Evolutionary conservation across 2,329 filamentous ascomycete genomes (phyloP), one percentile per base, ranked within the genome.

Genomic region (Gnomoniopsis smithogilvyi): DNA sequence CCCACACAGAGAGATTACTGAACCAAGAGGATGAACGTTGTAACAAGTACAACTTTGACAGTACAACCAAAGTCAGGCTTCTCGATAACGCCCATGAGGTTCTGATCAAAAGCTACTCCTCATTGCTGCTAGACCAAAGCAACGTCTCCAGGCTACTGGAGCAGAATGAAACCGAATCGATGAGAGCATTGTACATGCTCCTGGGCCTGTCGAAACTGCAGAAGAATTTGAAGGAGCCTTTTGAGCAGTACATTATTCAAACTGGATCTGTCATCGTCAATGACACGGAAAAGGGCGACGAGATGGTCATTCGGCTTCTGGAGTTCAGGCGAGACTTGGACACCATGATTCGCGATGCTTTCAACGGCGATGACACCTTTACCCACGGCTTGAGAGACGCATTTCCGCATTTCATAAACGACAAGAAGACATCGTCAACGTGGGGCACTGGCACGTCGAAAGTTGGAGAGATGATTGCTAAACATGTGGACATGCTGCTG

Each of bases 401-500:
- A 0, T 98, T 99, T 69, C 88, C 90, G 55, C 82, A 80, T 1
- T 97, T 98, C 67, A 96, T 99, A 80, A 99, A 99, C 72, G 91
- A 95, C 72, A 89, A 89, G 69, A 90, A 88, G 68, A 86, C 84
- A 1, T 81, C 84, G 8, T 79, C 86, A 4, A 87, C 85, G 4
- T 94, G 90, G 84, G 85, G 86, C 54, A 91, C 90, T 0, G 89
- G 92, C 58, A 96, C 93, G 58, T 92, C 92, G 19, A 98, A 96
- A 78, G 92, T 96, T 15, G 95, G 94, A 52, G 95, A 99, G 77
- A 96, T 98, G 93, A 96, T 97, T 66, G 96, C 95, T 33, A 98
- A 97, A 74, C 93, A 98, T 67, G 90, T 99, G 62, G 95, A 99
- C 73, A 82, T 90, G 76, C 80, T 99, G 21, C 82, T 99, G 34